Percentiles rank a stretch among this genome's conserved stretches.
Conservation (phyloP, 1,284 basidiomycete genomes). For the Cryptococcus sp. region DNA sequence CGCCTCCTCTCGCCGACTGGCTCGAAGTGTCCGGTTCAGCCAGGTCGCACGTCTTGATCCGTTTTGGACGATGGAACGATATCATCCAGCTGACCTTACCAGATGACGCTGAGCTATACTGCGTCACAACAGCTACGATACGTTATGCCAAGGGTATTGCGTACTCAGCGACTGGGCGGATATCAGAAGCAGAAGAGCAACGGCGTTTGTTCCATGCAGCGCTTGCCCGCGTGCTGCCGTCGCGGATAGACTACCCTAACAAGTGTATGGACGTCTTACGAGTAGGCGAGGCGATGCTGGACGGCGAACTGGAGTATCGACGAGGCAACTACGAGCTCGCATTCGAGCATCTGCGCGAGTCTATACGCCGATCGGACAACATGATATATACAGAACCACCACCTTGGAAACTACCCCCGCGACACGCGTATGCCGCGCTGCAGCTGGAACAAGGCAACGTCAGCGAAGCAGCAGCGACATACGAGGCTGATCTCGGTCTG, state of each 20-base stretch:
- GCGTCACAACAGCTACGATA: slow-evolving; percentile 32
- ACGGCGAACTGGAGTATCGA: slow-evolving; percentile 47
- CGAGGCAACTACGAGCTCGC: slow-evolving; percentile 32
- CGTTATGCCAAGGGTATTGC: slow-evolving; percentile 45
- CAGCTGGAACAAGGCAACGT: slow-evolving; percentile 42
- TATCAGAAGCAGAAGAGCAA: slow-evolving; percentile 26
- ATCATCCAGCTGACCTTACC: slow-evolving; percentile 33
- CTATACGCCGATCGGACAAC: slow-evolving; percentile 37
- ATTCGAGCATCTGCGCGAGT: slow-evolving; percentile 34
- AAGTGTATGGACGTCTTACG: slow-evolving; percentile 30
- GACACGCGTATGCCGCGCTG: slow-evolving; percentile 48
- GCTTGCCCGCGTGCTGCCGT: slow-evolving; percentile 17
- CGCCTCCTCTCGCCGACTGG: slow-evolving; percentile 40
- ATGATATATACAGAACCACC: slow-evolving; percentile 48
- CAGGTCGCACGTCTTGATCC: slow-evolving; percentile 40
- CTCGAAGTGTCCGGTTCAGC: slow-evolving; percentile 38
- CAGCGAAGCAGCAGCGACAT: slow-evolving; percentile 34
- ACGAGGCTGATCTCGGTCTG: slow-evolving; percentile 46
- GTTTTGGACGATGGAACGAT: slow-evolving; percentile 48
- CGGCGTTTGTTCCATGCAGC: slow-evolving; percentile 13
- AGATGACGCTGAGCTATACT: slow-evolving; percentile 32
- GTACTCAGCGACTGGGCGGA: slow-evolving; percentile 26
- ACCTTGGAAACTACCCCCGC: slow-evolving; percentile 48
- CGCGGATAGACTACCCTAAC: slow-evolving; percentile 42
- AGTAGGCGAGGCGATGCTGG: slow-evolving; percentile 43